Conservation (phyloP, 2,329 filamentous ascomycete species). For the Celoporthe dispersa region DNA sequence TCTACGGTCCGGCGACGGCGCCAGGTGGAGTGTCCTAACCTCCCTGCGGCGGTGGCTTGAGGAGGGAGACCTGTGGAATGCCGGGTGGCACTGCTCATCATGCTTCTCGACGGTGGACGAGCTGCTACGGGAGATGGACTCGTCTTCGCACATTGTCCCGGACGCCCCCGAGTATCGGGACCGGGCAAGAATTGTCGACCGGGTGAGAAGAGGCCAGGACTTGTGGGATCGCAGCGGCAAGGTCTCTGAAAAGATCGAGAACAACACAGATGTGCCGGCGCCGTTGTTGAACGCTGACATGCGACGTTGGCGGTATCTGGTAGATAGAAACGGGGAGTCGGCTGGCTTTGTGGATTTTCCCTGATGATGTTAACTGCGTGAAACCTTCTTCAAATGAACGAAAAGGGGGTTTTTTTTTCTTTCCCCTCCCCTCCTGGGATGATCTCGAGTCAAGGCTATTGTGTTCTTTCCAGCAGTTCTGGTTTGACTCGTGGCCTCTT, state of each 20-base stretch:
- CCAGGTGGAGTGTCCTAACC: constrained; percentile 35
- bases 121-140: constrained; percentile 59
- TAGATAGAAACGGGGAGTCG: constrained; percentile 49
- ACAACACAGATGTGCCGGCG: constrained; percentile 57
- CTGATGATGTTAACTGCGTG: not conserved
- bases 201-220: constrained; percentile 57
- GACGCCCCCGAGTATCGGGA: constrained; percentile 55
- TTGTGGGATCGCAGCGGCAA: constrained; percentile 57
- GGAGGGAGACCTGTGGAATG: constrained; percentile 51
- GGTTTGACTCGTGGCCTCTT: not conserved
- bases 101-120: constrained; percentile 62
- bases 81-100: constrained; percentile 65
- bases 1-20: constrained; percentile 54
- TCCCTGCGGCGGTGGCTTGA: constrained; percentile 44
- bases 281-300: constrained; percentile 49
- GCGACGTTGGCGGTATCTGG: constrained; percentile 50
- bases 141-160: constrained; percentile 59
- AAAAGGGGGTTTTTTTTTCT: not conserved
- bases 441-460: not conserved
- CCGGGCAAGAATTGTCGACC: constrained; percentile 51
- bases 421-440: not conserved
- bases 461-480: not conserved
- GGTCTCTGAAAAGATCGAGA: constrained; percentile 52
- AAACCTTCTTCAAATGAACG: not conserved
- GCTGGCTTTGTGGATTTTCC: constrained; percentile 56